A percentile compares a stretch with the other conserved stretches of the same genome.
Evolutionary conservation across 2,329 filamentous ascomycete species (phyloP).

Genomic region (Nigrograna mackinnonii): DNA sequence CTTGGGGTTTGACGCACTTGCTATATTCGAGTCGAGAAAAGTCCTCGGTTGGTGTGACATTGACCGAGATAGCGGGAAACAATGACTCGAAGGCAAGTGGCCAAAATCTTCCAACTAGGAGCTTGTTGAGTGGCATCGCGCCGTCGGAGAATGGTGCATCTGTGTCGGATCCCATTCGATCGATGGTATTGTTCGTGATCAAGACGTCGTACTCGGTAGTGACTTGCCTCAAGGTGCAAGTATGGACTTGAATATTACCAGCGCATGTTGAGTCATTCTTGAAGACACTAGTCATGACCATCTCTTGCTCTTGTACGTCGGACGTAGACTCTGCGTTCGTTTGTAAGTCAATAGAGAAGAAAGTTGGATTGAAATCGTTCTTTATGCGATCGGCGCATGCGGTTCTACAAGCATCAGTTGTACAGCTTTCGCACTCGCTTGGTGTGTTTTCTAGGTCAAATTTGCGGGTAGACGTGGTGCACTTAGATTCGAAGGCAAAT

Average conservation of each 20-base stretch:
- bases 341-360: slow-evolving; percentile 15
- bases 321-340: neutral
- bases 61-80: slow-evolving; percentile 14
- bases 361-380: slow-evolving; percentile 8
- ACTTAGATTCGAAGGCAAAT: slow-evolving; percentile 14
- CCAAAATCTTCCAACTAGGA: slow-evolving; percentile 14
- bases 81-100: slow-evolving; percentile 13
- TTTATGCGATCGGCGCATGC: slow-evolving; percentile 4
- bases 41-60: slow-evolving; percentile 11
- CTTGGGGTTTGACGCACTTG: slow-evolving; percentile 9
- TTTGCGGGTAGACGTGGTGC: slow-evolving; percentile 2
- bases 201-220: slow-evolving; percentile 9
- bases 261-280: slow-evolving; percentile 14
- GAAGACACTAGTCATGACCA: slow-evolving; percentile 11
- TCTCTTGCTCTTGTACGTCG: slow-evolving; percentile 4
- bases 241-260: slow-evolving; percentile 12
- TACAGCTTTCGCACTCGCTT: slow-evolving; percentile 11
- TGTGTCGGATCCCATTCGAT: neutral
- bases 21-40: slow-evolving; percentile 8
- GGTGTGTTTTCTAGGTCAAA: slow-evolving; percentile 12
- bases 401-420: slow-evolving; percentile 5
- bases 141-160: slow-evolving; percentile 7
- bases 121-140: slow-evolving; percentile 1
- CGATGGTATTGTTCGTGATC: slow-evolving; percentile 15
- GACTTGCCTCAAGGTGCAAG: slow-evolving; percentile 12